These are phyloP conservation scores for Dryas integrifolia DNA, from an alignment of 331 rosid genomes.

Conservation along the genomic window DNA sequence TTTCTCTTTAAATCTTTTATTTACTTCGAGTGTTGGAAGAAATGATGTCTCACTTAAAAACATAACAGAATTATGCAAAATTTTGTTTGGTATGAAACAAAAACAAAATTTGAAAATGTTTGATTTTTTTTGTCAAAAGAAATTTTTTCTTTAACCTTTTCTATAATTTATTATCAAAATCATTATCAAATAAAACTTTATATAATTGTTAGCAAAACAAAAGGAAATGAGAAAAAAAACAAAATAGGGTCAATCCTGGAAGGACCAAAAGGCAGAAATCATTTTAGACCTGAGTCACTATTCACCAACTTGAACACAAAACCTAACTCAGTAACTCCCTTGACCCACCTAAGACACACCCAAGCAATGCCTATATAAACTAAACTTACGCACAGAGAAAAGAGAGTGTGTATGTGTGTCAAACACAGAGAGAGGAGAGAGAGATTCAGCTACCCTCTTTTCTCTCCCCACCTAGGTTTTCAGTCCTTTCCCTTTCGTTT, in stretches of 20 bases:
- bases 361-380: constrained; percentile 1
- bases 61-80: too few species aligned
- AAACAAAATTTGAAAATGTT: too few species aligned
- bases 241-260: not conserved
- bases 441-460: constrained; percentile 31
- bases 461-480: constrained; percentile 19
- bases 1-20: too few species aligned
- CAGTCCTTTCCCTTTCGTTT: not conserved
- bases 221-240: too few species aligned
- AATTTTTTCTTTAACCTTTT: too few species aligned
- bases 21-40: too few species aligned
- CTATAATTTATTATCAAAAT: too few species aligned
- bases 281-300: constrained; percentile 5
- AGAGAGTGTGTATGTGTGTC: not conserved
- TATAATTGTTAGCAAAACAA: too few species aligned
- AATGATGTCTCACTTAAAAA: too few species aligned
- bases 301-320: not conserved
- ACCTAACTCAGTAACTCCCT: constrained; percentile 5
- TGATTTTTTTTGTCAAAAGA: too few species aligned
- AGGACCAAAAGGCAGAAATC: not conserved
- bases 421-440: constrained; percentile 18
- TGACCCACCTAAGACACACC: not conserved
- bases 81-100: too few species aligned
- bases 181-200: too few species aligned
- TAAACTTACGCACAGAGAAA: not conserved